phyloP scores from a whole-genome alignment of 441 rosid species.

The Adansonia rubrostipa region DNA sequence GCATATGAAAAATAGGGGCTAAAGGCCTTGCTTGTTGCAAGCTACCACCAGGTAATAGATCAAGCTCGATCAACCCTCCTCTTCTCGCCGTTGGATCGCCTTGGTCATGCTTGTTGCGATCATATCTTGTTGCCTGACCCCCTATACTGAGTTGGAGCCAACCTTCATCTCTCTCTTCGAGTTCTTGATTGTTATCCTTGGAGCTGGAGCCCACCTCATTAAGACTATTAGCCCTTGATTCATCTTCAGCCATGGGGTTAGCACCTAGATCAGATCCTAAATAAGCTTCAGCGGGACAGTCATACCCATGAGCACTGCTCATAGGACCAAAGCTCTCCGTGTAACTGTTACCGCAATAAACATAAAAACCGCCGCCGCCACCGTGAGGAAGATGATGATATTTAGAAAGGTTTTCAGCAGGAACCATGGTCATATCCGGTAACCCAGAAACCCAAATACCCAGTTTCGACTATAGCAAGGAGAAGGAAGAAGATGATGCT shows the following conservation, averaged over 20 bases:
- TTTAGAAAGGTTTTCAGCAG: slow-evolving; percentile 48
- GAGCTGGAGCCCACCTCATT: slow-evolving; percentile 62
- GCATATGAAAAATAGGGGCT: slow-evolving; percentile 35
- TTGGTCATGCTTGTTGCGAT: slow-evolving; percentile 38
- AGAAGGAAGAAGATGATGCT: slow-evolving; percentile 10
- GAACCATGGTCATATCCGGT: slow-evolving; percentile 77
- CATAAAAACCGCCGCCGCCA: slow-evolving; percentile 27
- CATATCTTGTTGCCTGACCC: slow-evolving; percentile 37
- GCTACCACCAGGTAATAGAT: slow-evolving; percentile 64
- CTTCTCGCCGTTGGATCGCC: slow-evolving; percentile 42
- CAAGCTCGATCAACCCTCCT: slow-evolving; percentile 73
- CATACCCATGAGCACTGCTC: slow-evolving; percentile 51
- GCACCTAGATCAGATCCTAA: slow-evolving; percentile 63
- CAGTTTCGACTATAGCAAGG: background rate
- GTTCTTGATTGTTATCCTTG: slow-evolving; percentile 48
- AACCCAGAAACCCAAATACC: slow-evolving; percentile 42
- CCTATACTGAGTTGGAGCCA: slow-evolving; percentile 92
- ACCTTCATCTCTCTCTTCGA: slow-evolving; percentile 50
- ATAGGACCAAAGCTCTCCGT: slow-evolving; percentile 44
- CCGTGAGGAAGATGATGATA: slow-evolving; percentile 33
- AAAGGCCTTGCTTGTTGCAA: slow-evolving; percentile 32
- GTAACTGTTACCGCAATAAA: slow-evolving; percentile 37
- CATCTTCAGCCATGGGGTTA: slow-evolving; percentile 83
- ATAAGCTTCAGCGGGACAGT: slow-evolving; percentile 39
- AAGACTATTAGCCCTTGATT: slow-evolving; percentile 70